These are phyloP conservation scores for Coemansia reversa DNA, from an alignment of 192 early-diverging fungal species.

Conservation along the genomic window DNA sequence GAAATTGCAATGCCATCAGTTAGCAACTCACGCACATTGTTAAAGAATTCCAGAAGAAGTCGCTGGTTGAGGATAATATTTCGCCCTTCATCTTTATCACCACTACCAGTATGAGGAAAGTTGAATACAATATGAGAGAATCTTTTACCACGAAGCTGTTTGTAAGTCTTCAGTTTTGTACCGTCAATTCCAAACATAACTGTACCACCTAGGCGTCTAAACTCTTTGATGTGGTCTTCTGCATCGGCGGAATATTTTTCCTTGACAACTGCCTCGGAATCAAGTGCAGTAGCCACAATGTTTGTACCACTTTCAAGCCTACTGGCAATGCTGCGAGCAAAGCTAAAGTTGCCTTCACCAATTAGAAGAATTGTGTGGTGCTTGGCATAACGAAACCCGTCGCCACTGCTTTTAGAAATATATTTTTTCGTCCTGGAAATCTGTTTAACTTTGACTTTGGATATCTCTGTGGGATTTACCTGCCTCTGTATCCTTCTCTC, in stretches of 20 bases:
- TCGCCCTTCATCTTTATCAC: conserved; percentile 89
- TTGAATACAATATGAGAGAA: conserved; percentile 92
- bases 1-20: conserved; percentile 16
- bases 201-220: conserved; percentile 63
- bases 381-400: conserved; percentile 54
- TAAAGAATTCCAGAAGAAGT: conserved; percentile 65
- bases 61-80: conserved; percentile 82
- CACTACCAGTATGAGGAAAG: conserved; percentile 90
- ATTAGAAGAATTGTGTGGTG: conserved; percentile 69
- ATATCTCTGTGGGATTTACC: too few species aligned
- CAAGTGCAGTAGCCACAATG: conserved; percentile 75
- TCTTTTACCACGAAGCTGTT: conserved; percentile 56
- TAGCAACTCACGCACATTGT: conserved; percentile 58
- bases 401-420: too few species aligned
- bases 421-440: too few species aligned
- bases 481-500: too few species aligned
- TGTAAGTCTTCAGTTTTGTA: conserved; percentile 61
- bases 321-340: conserved; percentile 69
- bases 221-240: conserved; percentile 56
- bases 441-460: too few species aligned
- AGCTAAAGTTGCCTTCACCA: conserved; percentile 96
- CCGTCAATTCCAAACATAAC: conserved; percentile 80
- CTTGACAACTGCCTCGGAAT: conserved; percentile 62
- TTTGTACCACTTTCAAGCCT: conserved; percentile 58
- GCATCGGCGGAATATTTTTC: conserved; percentile 75